Evolutionary conservation across 371 early-diverging fungal species (phyloP).

Genomic region (Smittium culicis): DNA sequence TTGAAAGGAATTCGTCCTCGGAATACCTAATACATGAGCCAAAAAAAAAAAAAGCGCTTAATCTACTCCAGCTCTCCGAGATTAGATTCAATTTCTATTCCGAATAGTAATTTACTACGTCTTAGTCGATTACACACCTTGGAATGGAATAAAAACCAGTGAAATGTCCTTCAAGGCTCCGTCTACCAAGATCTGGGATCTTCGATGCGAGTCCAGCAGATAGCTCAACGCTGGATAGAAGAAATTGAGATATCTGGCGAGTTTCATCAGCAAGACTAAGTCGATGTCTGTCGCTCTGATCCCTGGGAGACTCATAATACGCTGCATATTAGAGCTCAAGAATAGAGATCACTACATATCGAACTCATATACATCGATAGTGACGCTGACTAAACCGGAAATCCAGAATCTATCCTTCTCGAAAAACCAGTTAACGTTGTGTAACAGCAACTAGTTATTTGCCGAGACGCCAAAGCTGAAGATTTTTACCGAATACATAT

Average conservation of each 20-base stretch:
- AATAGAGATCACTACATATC: background rate
- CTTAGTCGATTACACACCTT: conserved; percentile 27
- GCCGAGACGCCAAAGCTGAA: background rate
- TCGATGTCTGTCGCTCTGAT: conserved; percentile 5
- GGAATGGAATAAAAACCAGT: conserved; percentile 29
- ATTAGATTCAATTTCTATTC: conserved; percentile 27
- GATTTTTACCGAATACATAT: background rate
- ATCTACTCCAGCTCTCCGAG: conserved; percentile 16
- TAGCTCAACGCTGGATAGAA: background rate
- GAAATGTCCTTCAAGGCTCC: background rate
- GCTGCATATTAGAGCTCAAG: background rate
- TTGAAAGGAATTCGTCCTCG: conserved; percentile 20
- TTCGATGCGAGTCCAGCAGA: background rate
- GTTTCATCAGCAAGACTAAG: conserved; percentile 10
- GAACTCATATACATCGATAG: background rate
- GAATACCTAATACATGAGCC: conserved; percentile 3
- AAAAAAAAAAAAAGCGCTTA: conserved; percentile 14
- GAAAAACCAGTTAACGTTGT: background rate
- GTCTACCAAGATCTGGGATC: background rate
- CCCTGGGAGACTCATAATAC: background rate
- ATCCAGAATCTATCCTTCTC: conserved; percentile 2
- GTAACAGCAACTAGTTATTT: background rate
- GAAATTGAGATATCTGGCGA: conserved; percentile 8
- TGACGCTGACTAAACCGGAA: conserved; percentile 3
- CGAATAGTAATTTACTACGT: conserved; percentile 20